Percentiles rank a stretch among this genome's conserved stretches.
Conservation (phyloP, 371 early-diverging fungal genomes). For the Mucor irregularis region DNA sequence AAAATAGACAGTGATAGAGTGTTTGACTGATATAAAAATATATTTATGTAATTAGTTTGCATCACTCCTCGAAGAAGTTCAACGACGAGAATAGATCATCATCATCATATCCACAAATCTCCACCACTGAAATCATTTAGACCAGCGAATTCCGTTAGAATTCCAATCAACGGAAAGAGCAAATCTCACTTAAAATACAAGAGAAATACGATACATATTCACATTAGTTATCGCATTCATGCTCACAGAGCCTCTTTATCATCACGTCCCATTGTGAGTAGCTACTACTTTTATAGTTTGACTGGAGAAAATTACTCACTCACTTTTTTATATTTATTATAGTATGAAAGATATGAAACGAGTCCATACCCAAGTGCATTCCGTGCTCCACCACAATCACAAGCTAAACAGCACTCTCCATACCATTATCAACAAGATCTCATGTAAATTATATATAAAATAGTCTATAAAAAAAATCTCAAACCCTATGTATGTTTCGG, state of each 20-base stretch:
- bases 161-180: background rate
- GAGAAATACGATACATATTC: constrained; percentile 18
- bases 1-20: no score
- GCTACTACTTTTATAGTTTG: background rate
- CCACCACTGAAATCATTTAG: background rate
- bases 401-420: background rate
- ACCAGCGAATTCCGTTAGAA: background rate
- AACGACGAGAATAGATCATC: background rate
- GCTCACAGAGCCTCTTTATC: constrained; percentile 12
- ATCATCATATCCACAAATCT: background rate
- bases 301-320: no score
- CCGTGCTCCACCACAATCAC: background rate
- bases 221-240: constrained; percentile 25
- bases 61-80: background rate
- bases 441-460: background rate
- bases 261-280: background rate
- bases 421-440: constrained; percentile 1
- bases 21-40: background rate
- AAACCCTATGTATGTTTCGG: constrained; percentile 1
- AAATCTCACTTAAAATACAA: background rate
- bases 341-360: constrained; percentile 8
- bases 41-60: background rate
- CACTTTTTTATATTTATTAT: background rate
- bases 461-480: background rate
- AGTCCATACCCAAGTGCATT: constrained; percentile 7